phyloP scores from a whole-genome alignment of 352 stramenopile species.

The Globisporangium heterothallicum region DNA sequence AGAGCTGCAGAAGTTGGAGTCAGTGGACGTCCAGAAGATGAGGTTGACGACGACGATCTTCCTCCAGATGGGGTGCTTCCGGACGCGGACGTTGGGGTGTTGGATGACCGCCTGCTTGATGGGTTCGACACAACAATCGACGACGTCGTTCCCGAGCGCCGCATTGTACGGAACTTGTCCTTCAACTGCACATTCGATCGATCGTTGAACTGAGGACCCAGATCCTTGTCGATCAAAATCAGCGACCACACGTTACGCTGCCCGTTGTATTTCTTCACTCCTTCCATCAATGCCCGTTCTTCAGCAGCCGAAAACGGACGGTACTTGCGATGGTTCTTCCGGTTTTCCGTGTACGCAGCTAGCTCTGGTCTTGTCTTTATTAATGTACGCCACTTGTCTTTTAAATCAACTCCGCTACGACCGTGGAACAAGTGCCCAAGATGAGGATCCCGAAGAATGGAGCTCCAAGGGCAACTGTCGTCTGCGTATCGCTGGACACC shows the following conservation, averaged over 20 bases:
- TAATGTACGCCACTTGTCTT: constrained; percentile 80
- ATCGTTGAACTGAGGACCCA: constrained; percentile 77
- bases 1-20: constrained; percentile 28
- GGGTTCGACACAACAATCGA: constrained; percentile 36
- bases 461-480: constrained; percentile 82
- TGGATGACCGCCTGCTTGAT: constrained; percentile 36
- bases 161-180: constrained; percentile 81
- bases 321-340: constrained; percentile 86
- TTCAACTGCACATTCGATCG: constrained; percentile 81
- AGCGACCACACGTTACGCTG: constrained; percentile 82
- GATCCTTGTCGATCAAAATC: constrained; percentile 76
- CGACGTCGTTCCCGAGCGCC: constrained; percentile 41
- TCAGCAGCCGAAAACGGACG: constrained; percentile 73
- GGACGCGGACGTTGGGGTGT: constrained; percentile 15
- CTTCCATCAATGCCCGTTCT: constrained; percentile 79
- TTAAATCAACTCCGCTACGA: constrained; percentile 71
- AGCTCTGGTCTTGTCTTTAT: constrained; percentile 79
- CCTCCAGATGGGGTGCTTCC: not conserved
- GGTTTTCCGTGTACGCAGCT: constrained; percentile 74
- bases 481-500: constrained; percentile 81
- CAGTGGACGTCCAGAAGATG: constrained; percentile 13
- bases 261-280: constrained; percentile 81
- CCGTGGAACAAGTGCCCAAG: constrained; percentile 73
- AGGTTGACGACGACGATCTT: constrained; percentile 12
- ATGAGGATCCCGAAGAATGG: constrained; percentile 67